A percentile compares a stretch with the other conserved stretches of the same genome.
Conservation (phyloP, 805 yeast species). For the Candida xiaguanensis region DNA sequence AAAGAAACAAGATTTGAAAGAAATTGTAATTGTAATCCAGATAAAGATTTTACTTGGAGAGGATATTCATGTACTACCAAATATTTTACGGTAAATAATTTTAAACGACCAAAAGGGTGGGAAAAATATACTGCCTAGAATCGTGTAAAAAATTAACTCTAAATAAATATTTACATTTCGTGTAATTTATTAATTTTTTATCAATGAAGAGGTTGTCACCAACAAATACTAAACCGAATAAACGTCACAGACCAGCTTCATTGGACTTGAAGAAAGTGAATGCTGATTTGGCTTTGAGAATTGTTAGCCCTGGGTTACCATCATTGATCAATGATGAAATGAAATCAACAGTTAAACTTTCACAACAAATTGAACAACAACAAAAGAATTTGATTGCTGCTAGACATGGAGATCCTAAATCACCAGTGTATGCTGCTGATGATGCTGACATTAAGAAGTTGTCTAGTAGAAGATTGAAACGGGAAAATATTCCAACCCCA, state of each 20-base stretch:
- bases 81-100: conserved; percentile 52
- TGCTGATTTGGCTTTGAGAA: conserved; percentile 27
- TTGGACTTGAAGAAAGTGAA: conserved; percentile 11
- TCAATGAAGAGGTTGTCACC: background rate
- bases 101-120: conserved; percentile 69
- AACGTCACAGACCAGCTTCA: conserved; percentile 14
- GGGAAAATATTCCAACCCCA: conserved; percentile 32
- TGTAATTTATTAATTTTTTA: background rate
- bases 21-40: conserved; percentile 72
- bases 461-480: conserved; percentile 23
- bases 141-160: background rate
- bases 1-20: conserved; percentile 50
- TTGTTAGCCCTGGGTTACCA: conserved; percentile 34
- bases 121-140: conserved; percentile 47
- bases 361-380: conserved; percentile 31
- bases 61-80: conserved; percentile 69
- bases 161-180: too few relatives aligned
- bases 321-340: conserved; percentile 25
- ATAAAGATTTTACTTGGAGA: conserved; percentile 73
- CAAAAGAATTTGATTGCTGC: conserved; percentile 30
- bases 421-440: conserved; percentile 10
- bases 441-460: conserved; percentile 7
- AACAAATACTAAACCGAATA: background rate
- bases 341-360: conserved; percentile 27
- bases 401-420: conserved; percentile 11